Percentiles rank a stretch among this genome's conserved stretches.
Evolutionary conservation across 2,329 filamentous ascomycete genomes (phyloP).

Genomic region (Zymoseptoria crescenta): DNA sequence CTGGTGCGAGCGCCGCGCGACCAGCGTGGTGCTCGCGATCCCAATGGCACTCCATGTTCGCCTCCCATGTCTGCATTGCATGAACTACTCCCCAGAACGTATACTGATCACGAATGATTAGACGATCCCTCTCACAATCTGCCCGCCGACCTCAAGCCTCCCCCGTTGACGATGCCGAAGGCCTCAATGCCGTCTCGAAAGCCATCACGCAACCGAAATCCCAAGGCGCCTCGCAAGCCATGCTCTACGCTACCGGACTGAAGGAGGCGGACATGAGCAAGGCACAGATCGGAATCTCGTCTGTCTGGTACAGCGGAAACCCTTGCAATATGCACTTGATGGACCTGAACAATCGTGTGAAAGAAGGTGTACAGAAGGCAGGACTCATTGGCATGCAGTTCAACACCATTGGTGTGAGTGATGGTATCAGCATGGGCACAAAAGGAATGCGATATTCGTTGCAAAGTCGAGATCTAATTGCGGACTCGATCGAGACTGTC

Average conservation of each 20-base stretch:
- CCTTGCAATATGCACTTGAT: constrained; percentile 99
- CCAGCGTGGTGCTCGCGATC: constrained; percentile 18
- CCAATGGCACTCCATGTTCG: constrained; percentile 18
- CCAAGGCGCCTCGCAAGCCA: constrained; percentile 95
- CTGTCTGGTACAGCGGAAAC: constrained; percentile 96
- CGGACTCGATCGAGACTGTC: constrained; percentile 96
- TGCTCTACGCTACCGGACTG: constrained; percentile 94
- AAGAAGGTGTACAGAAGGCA: constrained; percentile 62
- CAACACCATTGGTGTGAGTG: constrained; percentile 97
- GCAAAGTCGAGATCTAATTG: constrained; percentile 92
- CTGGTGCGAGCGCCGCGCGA: constrained; percentile 8
- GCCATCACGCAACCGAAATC: constrained; percentile 94
- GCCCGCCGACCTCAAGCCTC: constrained; percentile 16
- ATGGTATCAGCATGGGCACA: constrained; percentile 97
- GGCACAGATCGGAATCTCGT: constrained; percentile 94
- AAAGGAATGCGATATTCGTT: constrained; percentile 79
- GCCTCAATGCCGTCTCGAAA: constrained; percentile 75
- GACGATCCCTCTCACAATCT: constrained; percentile 16
- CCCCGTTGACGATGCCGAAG: constrained; percentile 19
- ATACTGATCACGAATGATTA: constrained; percentile 5
- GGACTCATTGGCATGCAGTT: constrained; percentile 88
- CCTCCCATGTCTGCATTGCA: background rate
- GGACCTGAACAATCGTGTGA: constrained; percentile 74
- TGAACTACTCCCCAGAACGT: background rate
- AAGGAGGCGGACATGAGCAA: constrained; percentile 84